Percentiles rank a stretch among this genome's conserved stretches.
phyloP scores from a whole-genome alignment of 768 basidiomycete genomes.

The Boletus subparvulus region DNA sequence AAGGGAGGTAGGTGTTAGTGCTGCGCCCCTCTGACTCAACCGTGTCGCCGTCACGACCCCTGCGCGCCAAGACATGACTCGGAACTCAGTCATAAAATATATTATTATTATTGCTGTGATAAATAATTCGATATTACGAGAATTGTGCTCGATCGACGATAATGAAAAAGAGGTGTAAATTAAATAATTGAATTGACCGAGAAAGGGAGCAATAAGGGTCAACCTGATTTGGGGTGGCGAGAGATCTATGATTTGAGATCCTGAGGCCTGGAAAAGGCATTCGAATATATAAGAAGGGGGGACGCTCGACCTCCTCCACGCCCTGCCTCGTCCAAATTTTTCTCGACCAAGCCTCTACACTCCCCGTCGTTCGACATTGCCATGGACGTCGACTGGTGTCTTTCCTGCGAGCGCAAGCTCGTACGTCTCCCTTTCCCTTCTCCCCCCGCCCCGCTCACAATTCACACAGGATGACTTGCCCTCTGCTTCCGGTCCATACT shows the following conservation, averaged over 20 bases:
- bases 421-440: conserved; percentile 37
- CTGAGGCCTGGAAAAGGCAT: conserved; percentile 21
- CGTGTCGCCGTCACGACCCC: conserved; percentile 12
- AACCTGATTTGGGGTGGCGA: conserved; percentile 9
- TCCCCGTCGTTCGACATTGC: conserved; percentile 4
- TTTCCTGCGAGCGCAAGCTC: conserved; percentile 59
- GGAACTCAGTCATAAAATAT: too few relatives aligned
- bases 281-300: conserved; percentile 30
- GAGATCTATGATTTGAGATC: conserved; percentile 27
- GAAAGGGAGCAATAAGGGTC: conserved; percentile 19
- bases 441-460: not conserved
- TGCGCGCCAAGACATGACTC: not conserved
- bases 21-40: conserved; percentile 25
- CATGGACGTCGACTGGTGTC: conserved; percentile 74
- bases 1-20: conserved; percentile 18
- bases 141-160: conserved; percentile 34
- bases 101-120: not conserved
- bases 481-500: conserved; percentile 46
- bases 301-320: conserved; percentile 12
- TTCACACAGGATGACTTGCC: conserved; percentile 21
- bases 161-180: conserved; percentile 31
- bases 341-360: not conserved
- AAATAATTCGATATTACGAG: conserved; percentile 19
- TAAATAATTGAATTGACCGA: conserved; percentile 33
- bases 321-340: conserved; percentile 20